Conservation (phyloP, 2,329 filamentous ascomycete genomes). For the Colletotrichum tropicicola region DNA sequence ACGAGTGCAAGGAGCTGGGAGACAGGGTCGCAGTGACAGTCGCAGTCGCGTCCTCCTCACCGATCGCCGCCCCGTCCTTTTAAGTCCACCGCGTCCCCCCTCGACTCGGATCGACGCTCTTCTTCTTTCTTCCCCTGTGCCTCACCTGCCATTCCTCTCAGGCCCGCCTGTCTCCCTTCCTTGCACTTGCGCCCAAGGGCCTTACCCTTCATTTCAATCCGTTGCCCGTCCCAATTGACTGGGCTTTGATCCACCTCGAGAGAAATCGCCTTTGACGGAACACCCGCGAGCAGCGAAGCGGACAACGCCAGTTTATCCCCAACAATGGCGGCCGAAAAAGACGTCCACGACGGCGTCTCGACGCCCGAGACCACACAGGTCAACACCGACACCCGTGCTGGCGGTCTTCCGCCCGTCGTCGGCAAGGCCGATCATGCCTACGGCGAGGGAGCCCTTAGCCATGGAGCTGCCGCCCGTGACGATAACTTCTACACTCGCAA, state of each 20-base stretch:
- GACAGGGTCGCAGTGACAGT: background rate
- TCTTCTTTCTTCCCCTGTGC: conserved; percentile 1
- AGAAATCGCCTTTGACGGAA: background rate
- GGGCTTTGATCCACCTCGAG: too few relatives aligned
- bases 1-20: background rate
- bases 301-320: background rate
- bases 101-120: background rate
- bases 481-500: conserved; percentile 33
- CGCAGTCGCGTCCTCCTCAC: background rate
- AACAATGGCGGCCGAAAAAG: conserved; percentile 18
- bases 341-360: conserved; percentile 20
- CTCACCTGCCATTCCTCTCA: background rate
- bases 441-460: background rate
- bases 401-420: background rate
- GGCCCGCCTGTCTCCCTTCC: background rate
- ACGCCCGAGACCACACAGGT: conserved; percentile 25
- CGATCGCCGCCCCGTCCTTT: conserved; percentile 7
- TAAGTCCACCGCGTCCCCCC: conserved; percentile 14
- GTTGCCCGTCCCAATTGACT: background rate
- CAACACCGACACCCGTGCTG: conserved; percentile 4
- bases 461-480: background rate
- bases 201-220: background rate
- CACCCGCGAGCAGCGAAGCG: background rate
- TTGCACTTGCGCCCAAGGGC: background rate
- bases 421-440: background rate